Evolutionary conservation across 257 asterid genomes (phyloP), one percentile per base, ranked within the genome.

Genomic region (Coffea canephora): DNA sequence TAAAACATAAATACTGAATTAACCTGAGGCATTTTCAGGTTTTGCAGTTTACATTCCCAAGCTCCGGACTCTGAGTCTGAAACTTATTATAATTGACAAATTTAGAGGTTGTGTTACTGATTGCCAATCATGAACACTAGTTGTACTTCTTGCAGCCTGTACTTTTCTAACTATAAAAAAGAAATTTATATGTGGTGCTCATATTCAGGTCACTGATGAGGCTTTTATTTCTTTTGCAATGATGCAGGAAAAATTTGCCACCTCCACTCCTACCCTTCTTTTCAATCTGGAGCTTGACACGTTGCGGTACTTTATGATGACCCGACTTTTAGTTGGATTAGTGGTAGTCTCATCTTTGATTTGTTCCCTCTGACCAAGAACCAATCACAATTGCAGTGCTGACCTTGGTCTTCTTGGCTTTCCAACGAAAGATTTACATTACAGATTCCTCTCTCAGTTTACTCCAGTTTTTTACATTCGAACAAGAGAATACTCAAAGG

Each of bases 201-300:
- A 21, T 69, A 15, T 48, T 61, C 65, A 48, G 78, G 19, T 25
- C 7, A 19, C 1, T 34, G 64, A 62, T 9, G 72, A 19, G 67
- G 57, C 75, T 69, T 41, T 66, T 50, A 59, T 66, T 39, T 62
- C 5, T 79, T 54, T 70, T 59, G 49, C 49, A 65, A 31, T 21
- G 55, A 76, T 85, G 86, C 94, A 95, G 99, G 99, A 92, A 70
- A 89, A 84, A 11, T 91, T 89, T 87, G 97, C 96, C 81, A 66
- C 84, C 65, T 87, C 97, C 66, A 84, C 89, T 65, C 97, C 99
- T 27, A 75, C 93, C 54, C 89, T 95, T 82, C 98, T 95, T 87
- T 95, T 95, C 69, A 95, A 95, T 88, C 91, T 95, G 85, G 99
- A 95, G 81, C 96, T 95, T 31, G 98, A 95, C 87, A 95, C 98